Conservation (phyloP, 306 rosid genomes). For the Dicorynia guianensis region DNA sequence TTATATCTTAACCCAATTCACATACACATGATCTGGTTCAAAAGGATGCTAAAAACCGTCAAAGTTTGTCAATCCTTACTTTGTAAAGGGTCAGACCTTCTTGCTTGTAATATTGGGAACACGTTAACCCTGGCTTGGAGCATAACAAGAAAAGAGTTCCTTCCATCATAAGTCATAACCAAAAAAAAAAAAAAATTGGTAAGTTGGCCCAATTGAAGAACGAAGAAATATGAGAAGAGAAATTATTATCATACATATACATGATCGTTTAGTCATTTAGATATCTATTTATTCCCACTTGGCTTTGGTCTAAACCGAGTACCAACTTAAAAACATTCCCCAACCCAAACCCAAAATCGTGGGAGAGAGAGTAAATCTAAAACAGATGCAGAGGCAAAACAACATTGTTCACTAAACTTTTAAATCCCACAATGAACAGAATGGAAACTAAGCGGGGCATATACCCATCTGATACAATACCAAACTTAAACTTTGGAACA, state of each 20-base stretch:
- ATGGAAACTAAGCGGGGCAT: constrained; percentile 14
- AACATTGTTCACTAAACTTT: constrained; percentile 4
- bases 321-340: constrained; percentile 5
- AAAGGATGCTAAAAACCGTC: constrained; percentile 34
- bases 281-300: neutral
- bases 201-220: constrained; percentile 21
- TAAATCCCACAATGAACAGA: neutral
- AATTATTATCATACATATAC: constrained; percentile 1
- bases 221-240: neutral
- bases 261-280: neutral
- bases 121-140: constrained; percentile 31
- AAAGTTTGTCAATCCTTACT: constrained; percentile 37
- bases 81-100: constrained; percentile 2
- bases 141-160: constrained; percentile 20
- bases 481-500: constrained; percentile 37
- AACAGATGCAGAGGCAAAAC: neutral
- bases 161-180: constrained; percentile 34
- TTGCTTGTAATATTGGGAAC: constrained; percentile 18
- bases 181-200: neutral
- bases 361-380: neutral
- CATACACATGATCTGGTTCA: constrained; percentile 45
- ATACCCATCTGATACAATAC: constrained; percentile 5
- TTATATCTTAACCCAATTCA: no score
- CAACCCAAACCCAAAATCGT: constrained; percentile 7
- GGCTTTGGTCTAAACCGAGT: neutral